Evolutionary conservation across 208 protist species (phyloP), one percentile per base, ranked within the genome.

Genomic region (Phytomonas sp.): DNA sequence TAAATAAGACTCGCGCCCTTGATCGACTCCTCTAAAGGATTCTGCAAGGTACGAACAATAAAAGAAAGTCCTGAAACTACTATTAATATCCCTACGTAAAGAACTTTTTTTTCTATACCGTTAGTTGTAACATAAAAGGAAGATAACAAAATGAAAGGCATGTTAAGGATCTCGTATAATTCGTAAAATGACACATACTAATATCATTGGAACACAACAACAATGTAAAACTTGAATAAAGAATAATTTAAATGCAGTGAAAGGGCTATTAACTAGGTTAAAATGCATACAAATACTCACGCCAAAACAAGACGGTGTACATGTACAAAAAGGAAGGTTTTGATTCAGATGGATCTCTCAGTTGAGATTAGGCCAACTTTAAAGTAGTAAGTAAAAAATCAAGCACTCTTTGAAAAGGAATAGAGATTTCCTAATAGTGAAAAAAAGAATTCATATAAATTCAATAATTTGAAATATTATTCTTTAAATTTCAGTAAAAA

Each of bases 401-500:
- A 56, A 16, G 45, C 11, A 56, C 45, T 56, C 45, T 56, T 56
- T 26, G 19, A 56, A 56, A 56, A 56, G 5, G 16, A 49, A 56
- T 26, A 56, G 45, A 56, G 45, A 8, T 56, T 26, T 1, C 5
- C 23, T 26, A 6, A 56, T 56, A 6, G 2, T 45, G 19, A 5
- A 65, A 65, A 29, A 40, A 65, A 65, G 6, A 65, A 60, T 0
- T n/a, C 8, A 56, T 26, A 33, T 33, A 5, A 5, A 26, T 6
- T 49, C 12, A 56, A 60, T 49, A 42, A 1, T 64, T 64, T n/a
- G 19, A 34, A 26, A 23, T 40, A 19, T n/a, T n/a, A 61, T 70
- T 70, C 0, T 66, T 26, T 11, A 63, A 29, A 29, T 40, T 68
- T n/a, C 5, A 29, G 33, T 45, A 11, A 29, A 70, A 33, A 69